phyloP scores from a whole-genome alignment of 306 rosid genomes.

The Inga leiocalycina region DNA sequence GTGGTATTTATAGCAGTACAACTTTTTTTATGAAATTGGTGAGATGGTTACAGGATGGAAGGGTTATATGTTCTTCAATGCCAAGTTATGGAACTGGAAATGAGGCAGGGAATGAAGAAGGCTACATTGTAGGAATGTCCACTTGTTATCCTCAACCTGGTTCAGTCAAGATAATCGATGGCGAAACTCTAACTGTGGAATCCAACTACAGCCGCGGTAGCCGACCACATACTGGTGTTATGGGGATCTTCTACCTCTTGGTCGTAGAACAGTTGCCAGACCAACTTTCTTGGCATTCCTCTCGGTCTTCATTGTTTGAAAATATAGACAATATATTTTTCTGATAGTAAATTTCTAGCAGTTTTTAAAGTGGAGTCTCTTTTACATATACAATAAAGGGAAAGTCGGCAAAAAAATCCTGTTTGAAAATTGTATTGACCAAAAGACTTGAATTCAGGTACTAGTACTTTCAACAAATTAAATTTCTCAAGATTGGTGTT shows the following conservation, averaged over 20 bases:
- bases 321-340: not conserved
- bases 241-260: slow-evolving; percentile 66
- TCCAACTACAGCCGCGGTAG: slow-evolving; percentile 48
- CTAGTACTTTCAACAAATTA: too few relatives aligned
- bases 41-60: slow-evolving; percentile 57
- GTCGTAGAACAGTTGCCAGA: slow-evolving; percentile 66
- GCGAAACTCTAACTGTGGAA: slow-evolving; percentile 55
- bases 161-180: slow-evolving; percentile 54
- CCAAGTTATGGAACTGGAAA: slow-evolving; percentile 70
- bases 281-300: slow-evolving; percentile 22
- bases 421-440: too few relatives aligned
- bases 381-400: not conserved
- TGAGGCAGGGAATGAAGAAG: slow-evolving; percentile 68
- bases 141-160: slow-evolving; percentile 77
- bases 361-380: too few relatives aligned
- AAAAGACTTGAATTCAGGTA: too few relatives aligned
- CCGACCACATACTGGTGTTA: slow-evolving; percentile 62
- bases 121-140: slow-evolving; percentile 78
- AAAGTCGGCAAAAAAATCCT: too few relatives aligned
- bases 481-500: too few relatives aligned
- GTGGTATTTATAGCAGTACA: not conserved
- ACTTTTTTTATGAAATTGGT: slow-evolving; percentile 2
- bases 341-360: not conserved
- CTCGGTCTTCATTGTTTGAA: slow-evolving; percentile 28
- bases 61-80: slow-evolving; percentile 64